These are phyloP conservation scores for Fusarium keratoplasticum DNA, from an alignment of 2,329 filamentous ascomycete species.

Conservation along the genomic window DNA sequence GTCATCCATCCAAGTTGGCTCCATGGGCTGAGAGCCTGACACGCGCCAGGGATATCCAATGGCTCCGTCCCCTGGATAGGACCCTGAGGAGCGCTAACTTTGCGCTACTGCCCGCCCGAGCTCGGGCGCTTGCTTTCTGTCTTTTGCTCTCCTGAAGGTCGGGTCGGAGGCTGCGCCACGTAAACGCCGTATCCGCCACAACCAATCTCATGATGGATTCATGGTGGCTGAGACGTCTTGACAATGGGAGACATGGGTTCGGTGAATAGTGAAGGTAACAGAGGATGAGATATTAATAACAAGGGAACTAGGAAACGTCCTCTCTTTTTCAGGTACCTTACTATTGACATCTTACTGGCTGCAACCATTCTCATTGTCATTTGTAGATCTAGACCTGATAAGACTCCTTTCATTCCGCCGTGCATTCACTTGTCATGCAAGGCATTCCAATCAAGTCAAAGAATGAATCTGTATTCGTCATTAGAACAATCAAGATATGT, in stretches of 20 bases:
- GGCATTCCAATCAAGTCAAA: not conserved
- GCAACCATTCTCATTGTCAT: not conserved
- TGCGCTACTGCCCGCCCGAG: constrained; percentile 11
- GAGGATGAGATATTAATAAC: not conserved
- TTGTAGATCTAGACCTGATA: not conserved
- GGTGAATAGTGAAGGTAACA: not conserved
- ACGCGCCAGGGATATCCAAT: constrained; percentile 13
- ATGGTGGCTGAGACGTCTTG: not conserved
- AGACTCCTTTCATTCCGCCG: not conserved
- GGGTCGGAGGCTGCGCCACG: not conserved
- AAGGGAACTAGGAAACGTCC: not conserved
- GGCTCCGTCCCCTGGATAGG: constrained; percentile 9
- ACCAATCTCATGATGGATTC: constrained; percentile 2
- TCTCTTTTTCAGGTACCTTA: not conserved
- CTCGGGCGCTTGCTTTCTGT: constrained; percentile 10
- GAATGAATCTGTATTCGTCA: not conserved
- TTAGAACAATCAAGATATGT: not conserved
- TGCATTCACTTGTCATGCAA: not conserved
- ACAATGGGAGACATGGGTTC: not conserved
- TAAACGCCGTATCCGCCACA: not conserved
- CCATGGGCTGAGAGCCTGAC: constrained; percentile 29
- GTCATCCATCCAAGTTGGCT: constrained; percentile 22
- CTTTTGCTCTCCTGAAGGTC: not conserved
- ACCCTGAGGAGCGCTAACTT: constrained; percentile 35
- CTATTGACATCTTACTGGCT: not conserved